Evolutionary conservation across 148 eudicot genomes (phyloP).

Genomic region (Cornus suecica): DNA sequence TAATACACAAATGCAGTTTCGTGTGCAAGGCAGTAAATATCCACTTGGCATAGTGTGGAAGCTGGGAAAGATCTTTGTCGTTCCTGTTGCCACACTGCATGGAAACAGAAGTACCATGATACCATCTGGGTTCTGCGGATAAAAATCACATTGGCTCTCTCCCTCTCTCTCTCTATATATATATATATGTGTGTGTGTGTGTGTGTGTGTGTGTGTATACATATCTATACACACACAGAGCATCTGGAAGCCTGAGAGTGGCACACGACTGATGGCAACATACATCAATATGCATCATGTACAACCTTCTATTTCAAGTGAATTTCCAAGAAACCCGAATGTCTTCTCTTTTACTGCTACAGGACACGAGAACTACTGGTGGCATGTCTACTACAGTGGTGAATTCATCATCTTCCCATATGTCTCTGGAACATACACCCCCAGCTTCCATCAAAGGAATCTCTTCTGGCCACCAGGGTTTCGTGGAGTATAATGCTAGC

Average conservation of each 20-base stretch:
- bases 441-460: slow-evolving; percentile 57
- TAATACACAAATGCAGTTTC: neutral
- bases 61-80: neutral
- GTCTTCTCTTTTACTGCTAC: slow-evolving; percentile 16
- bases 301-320: neutral
- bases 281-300: neutral
- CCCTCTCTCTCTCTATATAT: neutral
- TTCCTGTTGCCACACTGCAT: neutral
- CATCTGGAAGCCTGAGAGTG: neutral
- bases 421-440: slow-evolving; percentile 57
- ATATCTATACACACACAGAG: neutral
- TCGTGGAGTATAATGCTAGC: slow-evolving; percentile 51
- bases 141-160: neutral
- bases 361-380: slow-evolving; percentile 56
- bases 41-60: neutral
- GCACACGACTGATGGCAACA: neutral
- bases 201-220: too few relatives aligned
- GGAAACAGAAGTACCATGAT: neutral
- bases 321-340: neutral
- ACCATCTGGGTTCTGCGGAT: neutral
- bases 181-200: too few relatives aligned
- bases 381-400: slow-evolving; percentile 41
- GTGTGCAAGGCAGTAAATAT: neutral
- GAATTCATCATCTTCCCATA: slow-evolving; percentile 44
- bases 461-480: slow-evolving; percentile 46